Base-by-base conservation (phyloP, 345 rosid genomes). In the Gossypioides kirkii region DNA sequence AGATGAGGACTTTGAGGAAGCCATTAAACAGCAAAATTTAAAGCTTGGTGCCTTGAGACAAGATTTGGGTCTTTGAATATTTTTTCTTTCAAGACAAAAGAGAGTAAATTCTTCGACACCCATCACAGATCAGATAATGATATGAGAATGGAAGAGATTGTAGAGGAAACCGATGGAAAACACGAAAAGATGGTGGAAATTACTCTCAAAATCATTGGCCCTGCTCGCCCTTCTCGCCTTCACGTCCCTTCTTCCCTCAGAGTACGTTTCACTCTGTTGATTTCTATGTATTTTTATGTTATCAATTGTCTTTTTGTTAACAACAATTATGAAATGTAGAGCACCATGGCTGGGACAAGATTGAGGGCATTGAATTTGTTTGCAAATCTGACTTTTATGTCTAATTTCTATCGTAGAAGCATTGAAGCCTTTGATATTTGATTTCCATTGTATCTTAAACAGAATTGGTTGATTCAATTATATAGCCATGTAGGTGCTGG, bases 121-220 rank as follows among this genome's bases (percentile, higher is more conserved):
- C 61, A 6, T 53, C 11, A n/a, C 25, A 12, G 32, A 43, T 53
- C 61, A n/a, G 77, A 77, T 67, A 25, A 67, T 77, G 60, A 26
- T 56, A 59, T 32, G 71, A 45, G 56, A 71, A 76, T 76, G 77
- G 70, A 66, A 38, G 86, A 77, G 58, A 84, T 75, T 62, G 73
- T 56, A 11, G 90, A 76, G 61, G 82, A 78, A 45, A 77, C 11
- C 77, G 71, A 45, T 61, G 50, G 64, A 20, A 58, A 71, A 76
- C 36, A 77, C 73, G 65, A 84, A 74, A 49, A 74, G 38, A 32
- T 32, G 50, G 86, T 84, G 12, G 91, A 86, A 80, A 86, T 92
- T 75, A 77, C 80, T 11, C 79, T 90, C 81, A 89, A 82, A 84
- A 82, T 90, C 54, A 83, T 92, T 28, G 98, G 98, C 78, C 94